Percentiles rank a stretch among this genome's conserved stretches.
phyloP scores from a whole-genome alignment of 129 eudicot genomes.

The carrot (Daucus carota) region DH1_v3.0 NC_030389.2:10325501-10326000 shows the following conservation, averaged over 20 bases:
- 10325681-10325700: background rate
- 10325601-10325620: background rate
- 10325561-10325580: background rate
- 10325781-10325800: constrained; percentile 57
- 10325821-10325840: constrained; percentile 77
- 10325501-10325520: constrained; percentile 52
- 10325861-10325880: background rate
- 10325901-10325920: background rate
- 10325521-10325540: background rate
- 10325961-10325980: background rate
- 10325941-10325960: background rate
- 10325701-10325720: background rate
- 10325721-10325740: background rate
- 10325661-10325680: background rate
- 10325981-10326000: background rate
- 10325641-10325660: background rate
- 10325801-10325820: constrained; percentile 72
- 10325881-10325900: background rate
- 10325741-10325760: background rate
- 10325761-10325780: constrained; percentile 39
- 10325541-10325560: background rate
- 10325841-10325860: constrained; percentile 53
- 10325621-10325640: background rate
- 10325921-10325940: background rate
- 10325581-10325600: background rate